phyloP scores from a whole-genome alignment of 495 filamentous ascomycete genomes.

The Evernia prunastri region DNA sequence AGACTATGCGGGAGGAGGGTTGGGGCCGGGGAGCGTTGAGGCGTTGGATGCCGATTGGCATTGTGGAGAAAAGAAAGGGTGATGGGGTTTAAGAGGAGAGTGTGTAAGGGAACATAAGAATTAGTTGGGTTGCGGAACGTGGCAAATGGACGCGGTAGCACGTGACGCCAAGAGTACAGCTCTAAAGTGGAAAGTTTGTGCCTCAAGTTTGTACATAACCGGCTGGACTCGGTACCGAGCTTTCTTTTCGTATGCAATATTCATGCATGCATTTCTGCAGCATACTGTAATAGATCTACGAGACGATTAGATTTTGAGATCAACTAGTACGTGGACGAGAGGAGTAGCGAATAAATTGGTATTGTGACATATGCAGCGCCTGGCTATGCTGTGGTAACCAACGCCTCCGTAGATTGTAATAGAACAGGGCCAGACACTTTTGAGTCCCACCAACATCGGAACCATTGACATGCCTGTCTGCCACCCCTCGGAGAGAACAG shows the following conservation, averaged over 20 bases:
- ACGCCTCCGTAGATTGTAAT: not conserved
- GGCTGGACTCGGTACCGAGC: not conserved
- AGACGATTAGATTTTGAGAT: no score
- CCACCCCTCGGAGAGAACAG: not conserved
- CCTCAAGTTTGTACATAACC: no score
- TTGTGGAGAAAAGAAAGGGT: not conserved
- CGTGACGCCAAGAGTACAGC: conserved; percentile 7
- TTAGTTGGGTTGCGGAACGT: not conserved
- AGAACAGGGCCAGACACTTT: not conserved
- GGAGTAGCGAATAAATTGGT: not conserved
- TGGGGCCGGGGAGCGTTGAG: conserved; percentile 59
- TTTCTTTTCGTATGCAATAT: not conserved
- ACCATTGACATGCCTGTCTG: not conserved
- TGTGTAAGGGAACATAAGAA: not conserved
- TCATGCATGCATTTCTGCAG: not conserved
- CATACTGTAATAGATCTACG: not conserved
- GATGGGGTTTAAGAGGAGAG: not conserved
- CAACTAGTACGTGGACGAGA: not conserved
- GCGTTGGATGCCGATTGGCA: conserved; percentile 56
- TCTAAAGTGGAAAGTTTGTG: not conserved
- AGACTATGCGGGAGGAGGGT: conserved; percentile 62
- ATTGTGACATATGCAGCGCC: not conserved
- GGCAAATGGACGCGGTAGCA: conserved; percentile 10
- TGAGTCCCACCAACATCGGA: not conserved
- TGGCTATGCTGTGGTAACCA: not conserved